A percentile compares a stretch with the other conserved stretches of the same genome.
Conservation (phyloP, 2,329 filamentous ascomycete genomes). For the Rhynchosporium secalis region DNA sequence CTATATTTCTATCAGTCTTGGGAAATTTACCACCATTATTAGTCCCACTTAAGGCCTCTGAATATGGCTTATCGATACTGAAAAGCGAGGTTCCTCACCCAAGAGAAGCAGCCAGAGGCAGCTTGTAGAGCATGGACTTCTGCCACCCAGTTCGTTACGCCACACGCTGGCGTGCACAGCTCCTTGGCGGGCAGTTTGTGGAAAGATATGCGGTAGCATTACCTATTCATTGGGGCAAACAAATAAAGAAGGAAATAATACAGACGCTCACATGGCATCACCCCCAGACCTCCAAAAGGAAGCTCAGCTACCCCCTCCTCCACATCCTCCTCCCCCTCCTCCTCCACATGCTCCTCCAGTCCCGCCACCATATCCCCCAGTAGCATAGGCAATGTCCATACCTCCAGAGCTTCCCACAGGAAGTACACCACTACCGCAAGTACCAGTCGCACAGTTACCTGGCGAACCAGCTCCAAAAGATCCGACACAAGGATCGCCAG, state of each 20-base stretch:
- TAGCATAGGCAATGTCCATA: conserved; percentile 10
- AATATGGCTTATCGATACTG: no score
- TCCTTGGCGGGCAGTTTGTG: no score
- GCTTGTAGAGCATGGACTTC: no score
- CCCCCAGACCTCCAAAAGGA: not conserved
- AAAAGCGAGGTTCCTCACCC: no score
- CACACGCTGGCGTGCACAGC: no score
- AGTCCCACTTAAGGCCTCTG: no score
- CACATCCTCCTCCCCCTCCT: conserved; percentile 20
- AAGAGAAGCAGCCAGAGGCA: no score
- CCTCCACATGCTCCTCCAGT: conserved; percentile 4
- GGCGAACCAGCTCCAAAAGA: conserved; percentile 41
- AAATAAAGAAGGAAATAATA: not conserved
- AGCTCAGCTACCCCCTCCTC: not conserved
- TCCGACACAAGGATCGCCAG: conserved; percentile 44
- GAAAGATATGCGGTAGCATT: no score
- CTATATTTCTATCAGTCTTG: no score
- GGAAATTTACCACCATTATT: no score
- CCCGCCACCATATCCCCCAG: conserved; percentile 25
- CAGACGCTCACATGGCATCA: conserved; percentile 7
- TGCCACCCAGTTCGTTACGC: no score
- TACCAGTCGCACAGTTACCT: conserved; percentile 49
- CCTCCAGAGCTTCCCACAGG: conserved; percentile 44
- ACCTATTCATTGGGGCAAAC: no score
- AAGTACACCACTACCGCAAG: conserved; percentile 45